Percentiles rank a stretch among this genome's conserved stretches.
Evolutionary conservation across 192 early-diverging fungal species (phyloP).

Genomic region (Backusella sp.): DNA sequence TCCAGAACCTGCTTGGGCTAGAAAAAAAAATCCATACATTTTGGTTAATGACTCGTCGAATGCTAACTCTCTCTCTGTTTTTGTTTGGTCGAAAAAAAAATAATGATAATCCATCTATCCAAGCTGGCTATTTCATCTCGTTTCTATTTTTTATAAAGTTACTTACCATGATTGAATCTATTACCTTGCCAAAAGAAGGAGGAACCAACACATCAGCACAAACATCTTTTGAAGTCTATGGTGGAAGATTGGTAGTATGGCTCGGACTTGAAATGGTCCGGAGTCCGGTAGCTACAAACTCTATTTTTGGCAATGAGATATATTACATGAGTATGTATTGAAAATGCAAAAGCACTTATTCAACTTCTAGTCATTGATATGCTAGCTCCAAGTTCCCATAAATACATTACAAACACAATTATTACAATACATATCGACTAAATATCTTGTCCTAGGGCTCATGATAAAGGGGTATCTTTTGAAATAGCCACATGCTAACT

Average conservation of each 20-base stretch:
- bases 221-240: background rate
- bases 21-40: background rate
- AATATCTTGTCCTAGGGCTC: too few relatives aligned
- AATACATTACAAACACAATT: too few relatives aligned
- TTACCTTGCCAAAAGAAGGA: constrained; percentile 17
- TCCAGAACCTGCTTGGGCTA: constrained; percentile 97
- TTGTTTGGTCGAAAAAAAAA: background rate
- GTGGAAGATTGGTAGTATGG: background rate
- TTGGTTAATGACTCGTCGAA: background rate
- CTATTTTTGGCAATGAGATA: too few relatives aligned
- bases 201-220: background rate
- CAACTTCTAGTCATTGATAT: too few relatives aligned
- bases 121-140: background rate
- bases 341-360: too few relatives aligned
- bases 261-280: background rate
- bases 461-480: too few relatives aligned
- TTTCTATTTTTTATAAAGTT: background rate
- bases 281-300: background rate
- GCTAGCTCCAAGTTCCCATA: too few relatives aligned
- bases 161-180: constrained; percentile 15
- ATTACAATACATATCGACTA: too few relatives aligned
- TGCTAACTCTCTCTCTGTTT: background rate
- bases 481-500: too few relatives aligned
- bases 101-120: constrained; percentile 3
- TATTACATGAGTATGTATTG: too few relatives aligned